Evolutionary conservation across 805 yeast genomes (phyloP).

Genomic region (Kazachstania viticola): DNA sequence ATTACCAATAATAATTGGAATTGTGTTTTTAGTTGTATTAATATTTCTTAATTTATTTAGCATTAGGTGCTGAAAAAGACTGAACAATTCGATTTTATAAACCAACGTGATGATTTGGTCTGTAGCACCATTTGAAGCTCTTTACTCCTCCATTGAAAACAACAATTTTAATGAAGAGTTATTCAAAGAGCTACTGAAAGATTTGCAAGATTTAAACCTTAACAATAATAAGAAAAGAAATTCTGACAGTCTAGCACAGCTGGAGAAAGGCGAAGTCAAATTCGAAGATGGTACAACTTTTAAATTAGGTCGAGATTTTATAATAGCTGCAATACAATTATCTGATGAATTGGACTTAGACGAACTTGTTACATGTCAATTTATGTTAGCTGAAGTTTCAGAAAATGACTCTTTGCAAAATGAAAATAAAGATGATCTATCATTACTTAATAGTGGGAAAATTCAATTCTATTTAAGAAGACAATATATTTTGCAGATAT

Average conservation of each 20-base stretch:
- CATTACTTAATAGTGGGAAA: constrained; percentile 48
- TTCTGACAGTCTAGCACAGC: constrained; percentile 33
- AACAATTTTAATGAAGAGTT: constrained; percentile 15
- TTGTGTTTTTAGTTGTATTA: neutral
- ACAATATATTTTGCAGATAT: constrained; percentile 61
- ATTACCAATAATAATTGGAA: neutral
- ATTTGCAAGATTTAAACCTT: constrained; percentile 33
- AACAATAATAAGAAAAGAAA: constrained; percentile 32
- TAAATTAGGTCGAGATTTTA: constrained; percentile 54
- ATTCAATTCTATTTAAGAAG: constrained; percentile 58
- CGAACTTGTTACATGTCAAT: constrained; percentile 64
- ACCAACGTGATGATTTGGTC: constrained; percentile 18
- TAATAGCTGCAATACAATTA: constrained; percentile 43
- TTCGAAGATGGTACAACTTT: constrained; percentile 39
- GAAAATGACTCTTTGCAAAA: constrained; percentile 8
- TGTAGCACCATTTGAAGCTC: constrained; percentile 27
- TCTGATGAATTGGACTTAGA: constrained; percentile 64
- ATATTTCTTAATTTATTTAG: too few species aligned
- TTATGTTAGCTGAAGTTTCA: constrained; percentile 34
- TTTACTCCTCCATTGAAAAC: constrained; percentile 37
- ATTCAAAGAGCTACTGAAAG: constrained; percentile 30
- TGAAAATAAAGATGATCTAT: constrained; percentile 7
- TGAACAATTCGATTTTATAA: neutral
- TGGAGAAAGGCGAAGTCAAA: constrained; percentile 36
- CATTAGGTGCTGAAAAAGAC: too few species aligned